Evolutionary conservation across 345 rosid genomes (phyloP).

Genomic region (Theobroma cacao): DNA sequence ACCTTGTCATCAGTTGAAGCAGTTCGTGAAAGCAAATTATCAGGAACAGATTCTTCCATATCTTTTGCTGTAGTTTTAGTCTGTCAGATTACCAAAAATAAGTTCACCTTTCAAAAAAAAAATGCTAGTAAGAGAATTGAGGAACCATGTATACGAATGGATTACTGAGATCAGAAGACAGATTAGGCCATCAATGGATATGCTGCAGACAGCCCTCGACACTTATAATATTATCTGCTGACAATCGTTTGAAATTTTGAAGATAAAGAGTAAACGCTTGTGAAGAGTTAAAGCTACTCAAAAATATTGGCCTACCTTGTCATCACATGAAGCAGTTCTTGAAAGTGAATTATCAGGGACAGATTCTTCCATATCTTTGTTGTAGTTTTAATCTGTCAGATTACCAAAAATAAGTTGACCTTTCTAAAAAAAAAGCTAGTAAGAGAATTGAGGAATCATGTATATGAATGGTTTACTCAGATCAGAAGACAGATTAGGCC

Average conservation of each 20-base stretch:
- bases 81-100: constrained; percentile 30
- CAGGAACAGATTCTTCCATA: constrained; percentile 20
- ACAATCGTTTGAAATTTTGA: neutral
- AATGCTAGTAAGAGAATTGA: constrained; percentile 10
- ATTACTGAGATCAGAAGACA: neutral
- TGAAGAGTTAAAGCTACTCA: constrained; percentile 28
- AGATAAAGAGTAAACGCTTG: neutral
- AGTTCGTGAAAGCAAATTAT: constrained; percentile 25
- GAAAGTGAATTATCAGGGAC: constrained; percentile 22
- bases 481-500: neutral
- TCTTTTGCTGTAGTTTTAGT: constrained; percentile 39
- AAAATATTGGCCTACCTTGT: constrained; percentile 29
- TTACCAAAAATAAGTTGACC: neutral
- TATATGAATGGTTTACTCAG: neutral
- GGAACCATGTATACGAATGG: neutral
- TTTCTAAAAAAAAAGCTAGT: constrained; percentile 12
- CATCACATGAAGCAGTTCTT: constrained; percentile 26
- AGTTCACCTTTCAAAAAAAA: constrained; percentile 8
- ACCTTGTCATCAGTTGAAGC: constrained; percentile 35
- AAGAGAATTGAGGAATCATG: neutral
- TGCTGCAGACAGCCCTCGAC: neutral
- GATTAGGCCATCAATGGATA: neutral
- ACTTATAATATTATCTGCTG: neutral
- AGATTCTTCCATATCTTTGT: constrained; percentile 31
- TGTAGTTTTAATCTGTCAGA: constrained; percentile 45